Evolutionary conservation across 2,329 filamentous ascomycete species (phyloP), one percentile per base, ranked within the genome.

Genomic region (Dactylellina sp.): DNA sequence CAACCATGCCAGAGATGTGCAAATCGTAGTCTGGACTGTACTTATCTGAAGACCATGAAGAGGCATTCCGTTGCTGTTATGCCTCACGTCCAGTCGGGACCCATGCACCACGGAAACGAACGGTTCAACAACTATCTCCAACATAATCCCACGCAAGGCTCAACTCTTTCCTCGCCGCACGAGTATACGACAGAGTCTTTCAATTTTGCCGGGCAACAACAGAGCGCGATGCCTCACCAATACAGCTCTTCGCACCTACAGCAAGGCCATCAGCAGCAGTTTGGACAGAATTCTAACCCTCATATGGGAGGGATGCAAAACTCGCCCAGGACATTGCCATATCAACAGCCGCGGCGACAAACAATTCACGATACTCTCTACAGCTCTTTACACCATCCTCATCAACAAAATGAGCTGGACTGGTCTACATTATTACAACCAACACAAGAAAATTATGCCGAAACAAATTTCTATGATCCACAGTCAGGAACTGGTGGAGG

Each of bases 1-100:
- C 66, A 71, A 35, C 77, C 77, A 1, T 78, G 77, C 44, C 70
- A 75, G 44, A 76, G 75, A 57, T 78, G 77, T 20, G 63, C 64
- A 18, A 62, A 71, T 14, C 75, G 74, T 16, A 76, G 66, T 47
- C 61, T 71, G 14, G 76, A 77, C 35, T 78, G 77, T 49, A 78
- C 75, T 2, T 78, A 78, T 39, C 60, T 75, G 25, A 77, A 75
- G 42, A 70, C 71, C 18, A 68, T 66, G 71, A 75, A 66, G 56
- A 66, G 68, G 22, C 68, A 72, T 25, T 72, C 68, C 25, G 68
- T 72, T 6, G 68, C 68, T 12, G 68, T 65, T 14, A 64, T 72
- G 47, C 60, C 68, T 12, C 68, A 72, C 32, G 68, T 72, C n/a
- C 60, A 59, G 18, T 44, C 53, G 4, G 68, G 60, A 14, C 47